phyloP scores from a whole-genome alignment of 768 basidiomycete species.

The Suillus subluteus region DNA sequence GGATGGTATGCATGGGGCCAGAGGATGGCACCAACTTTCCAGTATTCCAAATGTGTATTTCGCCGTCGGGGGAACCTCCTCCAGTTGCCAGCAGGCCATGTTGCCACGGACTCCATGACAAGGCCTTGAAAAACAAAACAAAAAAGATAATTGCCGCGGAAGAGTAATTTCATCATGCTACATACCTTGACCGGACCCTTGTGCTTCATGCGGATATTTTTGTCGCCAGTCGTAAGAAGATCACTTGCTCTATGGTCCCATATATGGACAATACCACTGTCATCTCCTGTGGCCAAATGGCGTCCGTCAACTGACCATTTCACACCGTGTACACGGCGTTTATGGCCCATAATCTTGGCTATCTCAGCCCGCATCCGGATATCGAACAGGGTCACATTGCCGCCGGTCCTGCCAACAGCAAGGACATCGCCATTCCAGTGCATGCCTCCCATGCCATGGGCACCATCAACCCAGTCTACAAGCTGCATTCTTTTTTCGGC shows the following conservation, averaged over 20 bases:
- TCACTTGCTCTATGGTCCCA: constrained; percentile 46
- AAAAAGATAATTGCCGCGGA: not conserved
- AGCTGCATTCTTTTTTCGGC: constrained; percentile 35
- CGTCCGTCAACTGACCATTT: constrained; percentile 45
- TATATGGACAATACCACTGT: constrained; percentile 43
- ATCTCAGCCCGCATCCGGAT: constrained; percentile 34
- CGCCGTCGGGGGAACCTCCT: constrained; percentile 64
- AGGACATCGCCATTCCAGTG: constrained; percentile 43
- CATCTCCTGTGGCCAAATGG: constrained; percentile 45
- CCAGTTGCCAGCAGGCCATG: constrained; percentile 67
- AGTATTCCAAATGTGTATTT: constrained; percentile 55
- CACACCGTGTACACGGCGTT: constrained; percentile 42
- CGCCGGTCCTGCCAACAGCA: constrained; percentile 43
- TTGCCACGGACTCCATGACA: constrained; percentile 80
- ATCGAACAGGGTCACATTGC: constrained; percentile 43
- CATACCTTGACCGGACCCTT: constrained; percentile 47
- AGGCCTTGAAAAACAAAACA: constrained; percentile 45
- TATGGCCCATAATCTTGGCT: constrained; percentile 33
- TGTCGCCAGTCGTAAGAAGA: constrained; percentile 34
- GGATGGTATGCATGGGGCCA: constrained; percentile 50
- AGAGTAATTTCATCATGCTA: not conserved
- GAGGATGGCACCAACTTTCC: constrained; percentile 45
- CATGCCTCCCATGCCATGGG: constrained; percentile 43
- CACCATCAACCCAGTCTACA: constrained; percentile 37
- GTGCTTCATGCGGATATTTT: constrained; percentile 46